These are phyloP conservation scores for Wallacemonas sp. DNA, from an alignment of 208 protist species.

Conservation along the genomic window DNA sequence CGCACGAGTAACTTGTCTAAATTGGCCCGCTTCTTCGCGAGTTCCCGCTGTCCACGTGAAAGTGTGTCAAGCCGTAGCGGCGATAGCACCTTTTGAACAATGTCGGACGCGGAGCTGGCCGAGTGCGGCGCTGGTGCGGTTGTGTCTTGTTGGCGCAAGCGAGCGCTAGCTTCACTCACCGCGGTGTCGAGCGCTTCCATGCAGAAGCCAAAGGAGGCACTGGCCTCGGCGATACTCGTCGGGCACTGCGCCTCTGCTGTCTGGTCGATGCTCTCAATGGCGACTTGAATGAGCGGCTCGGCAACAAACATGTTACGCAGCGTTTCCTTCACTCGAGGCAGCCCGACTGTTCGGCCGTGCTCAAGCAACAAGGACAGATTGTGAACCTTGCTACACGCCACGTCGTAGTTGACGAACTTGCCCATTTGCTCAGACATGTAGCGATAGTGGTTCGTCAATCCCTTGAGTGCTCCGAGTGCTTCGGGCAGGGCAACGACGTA, in stretches of 20 bases:
- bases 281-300: conserved; percentile 62
- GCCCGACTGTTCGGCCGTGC: conserved; percentile 43
- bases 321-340: conserved; percentile 50
- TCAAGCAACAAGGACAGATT: conserved; percentile 70
- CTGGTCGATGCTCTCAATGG: conserved; percentile 51
- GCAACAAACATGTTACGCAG: conserved; percentile 60
- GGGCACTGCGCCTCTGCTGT: conserved; percentile 31
- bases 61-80: conserved; percentile 32
- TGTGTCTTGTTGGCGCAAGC: conserved; percentile 4
- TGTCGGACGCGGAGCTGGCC: conserved; percentile 47
- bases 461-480: conserved; percentile 63
- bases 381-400: conserved; percentile 80
- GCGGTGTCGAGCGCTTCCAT: conserved; percentile 67
- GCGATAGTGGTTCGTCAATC: conserved; percentile 75
- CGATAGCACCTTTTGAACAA: conserved; percentile 28
- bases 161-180: conserved; percentile 15
- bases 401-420: conserved; percentile 77
- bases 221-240: conserved; percentile 45
- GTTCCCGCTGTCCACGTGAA: conserved; percentile 39
- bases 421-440: conserved; percentile 82
- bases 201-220: conserved; percentile 70
- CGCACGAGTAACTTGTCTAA: conserved; percentile 45
- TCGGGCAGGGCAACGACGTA: conserved; percentile 75
- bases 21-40: conserved; percentile 40
- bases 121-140: conserved; percentile 9